Evolutionary conservation across 2,329 filamentous ascomycete genomes (phyloP).

Genomic region (Gyromitra esculenta): DNA sequence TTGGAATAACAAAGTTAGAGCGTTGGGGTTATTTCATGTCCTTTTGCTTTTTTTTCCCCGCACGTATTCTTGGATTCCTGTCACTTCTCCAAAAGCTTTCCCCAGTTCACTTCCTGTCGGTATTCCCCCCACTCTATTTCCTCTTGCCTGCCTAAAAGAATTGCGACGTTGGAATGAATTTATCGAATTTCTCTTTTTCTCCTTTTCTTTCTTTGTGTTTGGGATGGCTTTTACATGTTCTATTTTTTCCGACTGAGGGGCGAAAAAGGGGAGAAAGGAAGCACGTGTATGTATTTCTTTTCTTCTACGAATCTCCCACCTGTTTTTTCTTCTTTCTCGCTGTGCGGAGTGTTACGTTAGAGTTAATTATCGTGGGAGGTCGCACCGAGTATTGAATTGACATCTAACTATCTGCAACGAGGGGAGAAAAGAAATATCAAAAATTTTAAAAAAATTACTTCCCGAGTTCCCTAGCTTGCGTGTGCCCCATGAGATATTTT

Average conservation of each 20-base stretch:
- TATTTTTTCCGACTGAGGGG: conserved; percentile 19
- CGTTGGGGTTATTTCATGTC: conserved; percentile 47
- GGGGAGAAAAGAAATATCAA: not conserved
- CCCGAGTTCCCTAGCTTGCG: not conserved
- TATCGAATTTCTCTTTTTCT: conserved; percentile 28
- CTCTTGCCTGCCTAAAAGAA: conserved; percentile 35
- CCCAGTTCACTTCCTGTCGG: not conserved
- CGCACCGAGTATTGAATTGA: not conserved
- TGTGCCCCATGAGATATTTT: no score
- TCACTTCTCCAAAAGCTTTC: conserved; percentile 39
- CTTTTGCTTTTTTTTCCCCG: conserved; percentile 13
- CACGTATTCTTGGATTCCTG: conserved; percentile 38
- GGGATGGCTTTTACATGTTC: conserved; percentile 42
- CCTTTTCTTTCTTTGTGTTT: conserved; percentile 39
- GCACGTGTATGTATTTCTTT: conserved; percentile 31
- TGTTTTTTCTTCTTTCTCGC: not conserved
- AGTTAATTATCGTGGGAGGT: conserved; percentile 1
- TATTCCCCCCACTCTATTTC: conserved; percentile 18
- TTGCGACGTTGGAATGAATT: conserved; percentile 38
- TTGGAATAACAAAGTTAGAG: conserved; percentile 51
- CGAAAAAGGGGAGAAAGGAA: conserved; percentile 10
- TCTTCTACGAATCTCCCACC: not conserved
- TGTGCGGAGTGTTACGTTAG: not conserved
- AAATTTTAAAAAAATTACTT: not conserved
- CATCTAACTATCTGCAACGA: not conserved